Conservation (phyloP, 805 yeast genomes). For the Yarrowia alimentaria region DNA sequence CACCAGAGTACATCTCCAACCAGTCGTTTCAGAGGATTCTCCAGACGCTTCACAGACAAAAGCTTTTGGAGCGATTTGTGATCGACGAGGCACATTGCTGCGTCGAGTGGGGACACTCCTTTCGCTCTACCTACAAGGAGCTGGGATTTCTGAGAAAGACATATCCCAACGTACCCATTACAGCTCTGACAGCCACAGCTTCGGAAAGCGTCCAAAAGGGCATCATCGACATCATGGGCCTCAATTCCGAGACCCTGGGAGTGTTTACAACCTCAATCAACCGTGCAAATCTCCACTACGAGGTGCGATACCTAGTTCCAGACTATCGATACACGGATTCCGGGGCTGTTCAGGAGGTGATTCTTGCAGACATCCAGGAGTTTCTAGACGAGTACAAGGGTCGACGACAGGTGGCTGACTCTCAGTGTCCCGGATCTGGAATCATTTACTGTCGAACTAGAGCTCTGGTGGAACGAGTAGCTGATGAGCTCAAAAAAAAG, state of each 20-base stretch:
- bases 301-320: slow-evolving; percentile 45
- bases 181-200: slow-evolving; percentile 97
- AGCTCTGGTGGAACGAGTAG: slow-evolving; percentile 76
- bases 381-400: slow-evolving; percentile 33
- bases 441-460: slow-evolving; percentile 91
- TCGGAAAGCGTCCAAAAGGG: slow-evolving; percentile 42
- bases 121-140: slow-evolving; percentile 87
- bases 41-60: slow-evolving; percentile 52
- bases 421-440: slow-evolving; percentile 58
- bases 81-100: slow-evolving; percentile 98
- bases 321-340: slow-evolving; percentile 9
- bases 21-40: slow-evolving; percentile 65
- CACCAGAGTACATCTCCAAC: slow-evolving; percentile 68
- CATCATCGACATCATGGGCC: slow-evolving; percentile 78
- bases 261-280: slow-evolving; percentile 86
- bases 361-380: slow-evolving; percentile 31
- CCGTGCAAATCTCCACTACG: slow-evolving; percentile 77
- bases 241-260: slow-evolving; percentile 52
- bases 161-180: slow-evolving; percentile 78
- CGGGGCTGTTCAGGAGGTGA: slow-evolving; percentile 30
- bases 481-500: slow-evolving; percentile 53
- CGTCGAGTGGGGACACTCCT: slow-evolving; percentile 97
- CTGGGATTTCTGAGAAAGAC: slow-evolving; percentile 65
- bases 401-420: slow-evolving; percentile 3
- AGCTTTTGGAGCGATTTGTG: slow-evolving; percentile 73